Evolutionary conservation across 768 basidiomycete genomes (phyloP).

Genomic region (Lentinula detonsa): DNA sequence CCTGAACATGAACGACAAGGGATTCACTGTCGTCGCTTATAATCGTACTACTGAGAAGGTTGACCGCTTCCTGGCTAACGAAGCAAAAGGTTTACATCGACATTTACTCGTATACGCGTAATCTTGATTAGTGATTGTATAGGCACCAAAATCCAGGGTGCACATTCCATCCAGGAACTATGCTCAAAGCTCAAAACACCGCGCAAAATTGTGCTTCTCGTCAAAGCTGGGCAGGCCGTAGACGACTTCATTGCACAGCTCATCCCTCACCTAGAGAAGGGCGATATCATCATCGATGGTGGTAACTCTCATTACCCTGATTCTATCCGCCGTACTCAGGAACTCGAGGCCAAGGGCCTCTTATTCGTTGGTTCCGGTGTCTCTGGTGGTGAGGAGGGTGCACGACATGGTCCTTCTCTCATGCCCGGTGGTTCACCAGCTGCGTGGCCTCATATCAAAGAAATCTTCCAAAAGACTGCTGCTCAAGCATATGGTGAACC

Average conservation of each 20-base stretch:
- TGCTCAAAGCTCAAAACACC: constrained; percentile 89
- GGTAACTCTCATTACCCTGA: constrained; percentile 99
- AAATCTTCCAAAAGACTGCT: constrained; percentile 97
- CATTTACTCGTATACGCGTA: not conserved
- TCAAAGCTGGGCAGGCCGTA: constrained; percentile 95
- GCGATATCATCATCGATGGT: constrained; percentile 99
- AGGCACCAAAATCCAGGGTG: constrained; percentile 96
- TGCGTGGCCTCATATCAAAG: constrained; percentile 96
- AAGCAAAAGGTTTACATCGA: constrained; percentile 79
- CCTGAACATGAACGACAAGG: constrained; percentile 99
- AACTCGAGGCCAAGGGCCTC: constrained; percentile 91
- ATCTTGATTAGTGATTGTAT: constrained; percentile 8
- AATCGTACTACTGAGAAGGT: constrained; percentile 98
- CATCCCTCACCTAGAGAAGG: constrained; percentile 82
- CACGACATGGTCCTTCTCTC: constrained; percentile 92
- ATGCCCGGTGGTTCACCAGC: constrained; percentile 96
- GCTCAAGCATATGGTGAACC: constrained; percentile 94
- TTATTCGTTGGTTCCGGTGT: constrained; percentile 99
- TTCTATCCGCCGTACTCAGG: constrained; percentile 88
- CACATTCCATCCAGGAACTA: constrained; percentile 90
- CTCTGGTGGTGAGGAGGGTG: constrained; percentile 99
- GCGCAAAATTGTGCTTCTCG: constrained; percentile 96
- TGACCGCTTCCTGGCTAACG: constrained; percentile 90
- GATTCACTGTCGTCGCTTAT: constrained; percentile 94
- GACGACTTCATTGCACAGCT: constrained; percentile 93